Evolutionary conservation across 495 filamentous ascomycete species (phyloP), one percentile per base, ranked within the genome.

Genomic region (Trichocladium uniseriatum): DNA sequence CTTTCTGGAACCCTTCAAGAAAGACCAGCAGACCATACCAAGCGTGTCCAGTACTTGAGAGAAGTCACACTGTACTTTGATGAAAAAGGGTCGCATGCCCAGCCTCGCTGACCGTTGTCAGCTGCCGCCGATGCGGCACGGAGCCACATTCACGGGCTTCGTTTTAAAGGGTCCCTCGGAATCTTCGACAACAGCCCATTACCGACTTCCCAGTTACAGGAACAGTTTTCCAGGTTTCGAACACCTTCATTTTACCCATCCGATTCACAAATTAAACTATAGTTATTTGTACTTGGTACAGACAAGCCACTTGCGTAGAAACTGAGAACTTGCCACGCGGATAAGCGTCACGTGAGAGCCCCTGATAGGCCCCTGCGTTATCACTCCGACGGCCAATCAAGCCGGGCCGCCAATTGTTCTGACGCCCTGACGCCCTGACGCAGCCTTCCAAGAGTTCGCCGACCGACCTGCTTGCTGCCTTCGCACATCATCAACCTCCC

Each of bases 401-500:
- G 43, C 42, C 31, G 48, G 43, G 42, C 40, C 58, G 49, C 45
- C 44, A 55, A 48, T 43, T 24, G 52, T 52, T 57, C 56, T 57
- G 58, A 55, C 58, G 51, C 58, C n/a, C n/a, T n/a, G n/a, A n/a
- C n/a, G 51, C 56, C 62, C 54, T 65, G 60, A 65, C 60, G 60
- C 62, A 63, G 62, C 51, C 57, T 50, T 55, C 54, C 53, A 58
- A 53, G 51, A 53, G 37, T 43, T 55, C 53, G 44, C 35, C 50
- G 34, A 38, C 34, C 53, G 45, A 53, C 55, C 50, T 45, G 49
- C 46, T 45, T 54, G 54, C 53, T 56, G 59, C 57, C 59, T 56
- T 58, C 54, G 24, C 53, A 45, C 56, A 54, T 56, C 61, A 58
- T 60, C 61, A 49, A 55, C 42, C 56, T 50, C 21, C 38, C 34